Evolutionary conservation across 1,284 basidiomycete species (phyloP).

Genomic region (Apiotrichum sp.): DNA sequence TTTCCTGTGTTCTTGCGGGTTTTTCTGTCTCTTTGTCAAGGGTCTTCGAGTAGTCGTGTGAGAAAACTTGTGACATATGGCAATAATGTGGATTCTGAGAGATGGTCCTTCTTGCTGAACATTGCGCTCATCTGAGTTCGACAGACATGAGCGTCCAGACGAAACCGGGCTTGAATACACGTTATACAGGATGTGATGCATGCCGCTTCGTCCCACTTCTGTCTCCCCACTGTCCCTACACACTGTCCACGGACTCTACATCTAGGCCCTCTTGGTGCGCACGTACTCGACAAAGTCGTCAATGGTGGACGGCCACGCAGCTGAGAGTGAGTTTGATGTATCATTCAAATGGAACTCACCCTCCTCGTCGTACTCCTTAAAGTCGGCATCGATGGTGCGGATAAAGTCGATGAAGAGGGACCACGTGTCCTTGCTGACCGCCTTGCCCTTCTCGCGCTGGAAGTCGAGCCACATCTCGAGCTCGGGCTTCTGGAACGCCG

Average conservation of each 20-base stretch:
- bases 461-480: constrained; percentile 81
- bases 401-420: constrained; percentile 63
- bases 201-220: not conserved
- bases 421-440: constrained; percentile 94
- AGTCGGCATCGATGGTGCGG: constrained; percentile 70
- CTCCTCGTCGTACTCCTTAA: constrained; percentile 76
- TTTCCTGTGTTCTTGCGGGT: too few species aligned
- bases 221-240: not conserved
- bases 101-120: too few species aligned
- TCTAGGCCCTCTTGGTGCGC: constrained; percentile 16
- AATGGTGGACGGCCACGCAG: constrained; percentile 47
- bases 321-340: constrained; percentile 16
- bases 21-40: too few species aligned
- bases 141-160: not conserved
- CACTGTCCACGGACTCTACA: not conserved
- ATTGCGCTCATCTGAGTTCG: too few species aligned
- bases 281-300: constrained; percentile 48
- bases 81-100: too few species aligned
- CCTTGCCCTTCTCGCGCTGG: constrained; percentile 63
- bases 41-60: too few species aligned
- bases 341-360: constrained; percentile 50
- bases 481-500: constrained; percentile 63
- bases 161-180: not conserved
- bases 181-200: not conserved
- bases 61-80: too few species aligned